A percentile compares a stretch with the other conserved stretches of the same genome.
Evolutionary conservation across 257 asterid genomes (phyloP).

Genomic region (Salvia hispanica): DNA sequence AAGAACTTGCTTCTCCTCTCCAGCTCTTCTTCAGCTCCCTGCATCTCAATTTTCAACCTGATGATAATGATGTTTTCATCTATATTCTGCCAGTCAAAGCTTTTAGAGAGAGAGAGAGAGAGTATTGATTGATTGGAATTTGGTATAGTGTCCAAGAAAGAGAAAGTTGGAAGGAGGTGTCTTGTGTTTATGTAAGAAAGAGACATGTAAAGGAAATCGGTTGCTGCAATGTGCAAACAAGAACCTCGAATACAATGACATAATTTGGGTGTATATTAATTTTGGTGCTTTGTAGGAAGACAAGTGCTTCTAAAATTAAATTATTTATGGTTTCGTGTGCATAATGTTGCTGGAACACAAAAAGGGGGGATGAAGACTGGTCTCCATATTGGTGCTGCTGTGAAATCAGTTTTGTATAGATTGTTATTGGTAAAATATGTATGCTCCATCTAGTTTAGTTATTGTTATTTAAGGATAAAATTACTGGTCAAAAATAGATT

Average conservation of each 20-base stretch:
- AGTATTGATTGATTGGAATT: neutral
- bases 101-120: neutral
- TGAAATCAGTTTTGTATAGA: neutral
- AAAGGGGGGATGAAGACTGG: neutral
- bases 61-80: slow-evolving; percentile 28
- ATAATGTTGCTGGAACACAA: too few species aligned
- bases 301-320: neutral
- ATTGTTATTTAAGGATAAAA: neutral
- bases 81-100: slow-evolving; percentile 19
- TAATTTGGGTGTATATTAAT: slow-evolving; percentile 20
- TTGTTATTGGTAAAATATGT: neutral
- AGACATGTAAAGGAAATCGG: slow-evolving; percentile 15
- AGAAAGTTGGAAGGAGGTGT: neutral
- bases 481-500: neutral
- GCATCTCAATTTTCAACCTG: slow-evolving; percentile 43
- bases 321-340: too few species aligned
- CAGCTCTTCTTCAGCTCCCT: slow-evolving; percentile 79
- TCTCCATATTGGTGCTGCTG: slow-evolving; percentile 10
- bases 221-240: slow-evolving; percentile 27
- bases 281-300: slow-evolving; percentile 35
- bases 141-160: slow-evolving; percentile 10
- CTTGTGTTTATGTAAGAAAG: slow-evolving; percentile 11
- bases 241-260: slow-evolving; percentile 36
- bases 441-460: too few species aligned
- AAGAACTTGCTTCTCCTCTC: slow-evolving; percentile 91